Evolutionary conservation across 169 alveolate genomes (phyloP).

Genomic region (Eimeria tenella): DNA sequence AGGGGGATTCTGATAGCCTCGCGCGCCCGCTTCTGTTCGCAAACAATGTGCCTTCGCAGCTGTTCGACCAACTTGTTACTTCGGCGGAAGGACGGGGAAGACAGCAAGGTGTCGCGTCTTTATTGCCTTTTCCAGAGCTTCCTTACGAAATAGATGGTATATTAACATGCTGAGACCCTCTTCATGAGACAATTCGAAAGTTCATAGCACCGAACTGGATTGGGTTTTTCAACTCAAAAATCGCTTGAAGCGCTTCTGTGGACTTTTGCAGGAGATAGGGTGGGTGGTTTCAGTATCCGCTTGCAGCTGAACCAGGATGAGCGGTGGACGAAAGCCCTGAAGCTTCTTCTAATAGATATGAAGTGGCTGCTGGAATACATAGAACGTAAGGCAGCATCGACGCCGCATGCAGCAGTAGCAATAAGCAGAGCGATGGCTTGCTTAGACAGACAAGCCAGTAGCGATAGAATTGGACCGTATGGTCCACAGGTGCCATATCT

Average conservation of each 20-base stretch:
- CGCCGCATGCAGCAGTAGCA: neutral
- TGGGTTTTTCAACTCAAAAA: no score
- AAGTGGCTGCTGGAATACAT: conserved; percentile 80
- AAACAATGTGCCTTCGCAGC: conserved; percentile 42
- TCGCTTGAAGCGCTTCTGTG: neutral
- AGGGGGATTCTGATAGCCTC: neutral
- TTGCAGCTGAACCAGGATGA: conserved; percentile 82
- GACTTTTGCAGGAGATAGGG: conserved; percentile 72
- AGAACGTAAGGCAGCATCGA: conserved; percentile 61
- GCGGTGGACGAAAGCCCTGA: conserved; percentile 82
- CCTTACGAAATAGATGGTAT: conserved; percentile 78
- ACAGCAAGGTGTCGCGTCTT: conserved; percentile 36
- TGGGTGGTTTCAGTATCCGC: conserved; percentile 81
- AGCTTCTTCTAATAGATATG: conserved; percentile 79
- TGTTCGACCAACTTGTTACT: conserved; percentile 54
- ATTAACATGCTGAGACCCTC: neutral
- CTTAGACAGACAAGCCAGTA: neutral
- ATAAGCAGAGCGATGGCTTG: no score
- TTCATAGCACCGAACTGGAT: no score
- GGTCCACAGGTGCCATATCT: neutral
- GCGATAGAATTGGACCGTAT: neutral
- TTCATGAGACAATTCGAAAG: no score
- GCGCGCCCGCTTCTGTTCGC: conserved; percentile 11
- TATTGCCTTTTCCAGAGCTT: conserved; percentile 69
- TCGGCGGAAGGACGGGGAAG: conserved; percentile 70